Evolutionary conservation across 2,329 filamentous ascomycete genomes (phyloP).

Genomic region (Nothopassalora personata): DNA sequence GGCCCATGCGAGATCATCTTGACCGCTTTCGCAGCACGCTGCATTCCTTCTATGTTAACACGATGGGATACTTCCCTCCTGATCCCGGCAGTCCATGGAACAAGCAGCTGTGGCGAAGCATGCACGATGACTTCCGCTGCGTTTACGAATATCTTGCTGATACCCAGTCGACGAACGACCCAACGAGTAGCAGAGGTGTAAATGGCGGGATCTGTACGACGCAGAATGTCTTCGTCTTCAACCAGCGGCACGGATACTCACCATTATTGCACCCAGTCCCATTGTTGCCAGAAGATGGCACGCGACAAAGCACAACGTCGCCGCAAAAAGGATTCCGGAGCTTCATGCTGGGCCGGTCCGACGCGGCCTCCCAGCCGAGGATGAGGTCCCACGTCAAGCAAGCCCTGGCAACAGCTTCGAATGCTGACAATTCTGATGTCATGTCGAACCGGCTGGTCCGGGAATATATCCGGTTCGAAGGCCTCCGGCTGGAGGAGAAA

Average conservation of each 20-base stretch:
- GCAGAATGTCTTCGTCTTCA: conserved; percentile 63
- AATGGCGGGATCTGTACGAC: conserved; percentile 65
- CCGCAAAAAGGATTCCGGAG: conserved; percentile 21
- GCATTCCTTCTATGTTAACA: conserved; percentile 59
- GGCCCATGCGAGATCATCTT: conserved; percentile 59
- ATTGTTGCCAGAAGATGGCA: conserved; percentile 51
- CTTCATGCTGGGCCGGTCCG: conserved; percentile 6
- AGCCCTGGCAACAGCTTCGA: conserved; percentile 49
- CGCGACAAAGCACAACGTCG: conserved; percentile 21
- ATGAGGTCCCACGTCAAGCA: conserved; percentile 43
- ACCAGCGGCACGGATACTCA: conserved; percentile 54
- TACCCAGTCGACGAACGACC: conserved; percentile 38
- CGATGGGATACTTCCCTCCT: conserved; percentile 69
- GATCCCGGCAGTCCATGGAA: conserved; percentile 49
- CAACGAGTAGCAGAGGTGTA: conserved; percentile 32
- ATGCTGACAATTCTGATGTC: conserved; percentile 35
- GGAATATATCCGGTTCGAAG: conserved; percentile 66
- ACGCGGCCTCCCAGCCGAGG: not conserved
- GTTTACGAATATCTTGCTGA: conserved; percentile 70
- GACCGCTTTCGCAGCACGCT: conserved; percentile 68
- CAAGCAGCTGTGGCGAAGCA: conserved; percentile 53
- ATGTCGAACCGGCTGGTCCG: conserved; percentile 52
- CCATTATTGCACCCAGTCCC: conserved; percentile 63
- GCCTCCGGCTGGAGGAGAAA: conserved; percentile 54
- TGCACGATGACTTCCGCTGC: conserved; percentile 65